Conservation (phyloP, 169 alveolate species). For the Eimeria sp. region DNA sequence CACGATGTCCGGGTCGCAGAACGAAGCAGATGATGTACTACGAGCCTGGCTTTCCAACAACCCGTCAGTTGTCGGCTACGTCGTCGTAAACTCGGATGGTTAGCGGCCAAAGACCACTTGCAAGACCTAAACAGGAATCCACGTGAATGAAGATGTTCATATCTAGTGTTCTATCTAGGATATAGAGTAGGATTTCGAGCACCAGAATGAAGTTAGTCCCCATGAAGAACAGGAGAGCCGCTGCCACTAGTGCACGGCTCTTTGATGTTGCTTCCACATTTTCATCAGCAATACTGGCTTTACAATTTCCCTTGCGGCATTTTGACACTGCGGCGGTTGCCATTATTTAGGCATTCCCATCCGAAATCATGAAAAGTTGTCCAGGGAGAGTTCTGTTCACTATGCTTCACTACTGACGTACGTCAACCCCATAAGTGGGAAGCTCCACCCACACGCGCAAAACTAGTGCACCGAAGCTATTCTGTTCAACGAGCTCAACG, state of each 20-base stretch:
- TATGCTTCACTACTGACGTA: constrained; percentile 83
- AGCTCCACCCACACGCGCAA: too few relatives aligned
- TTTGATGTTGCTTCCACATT: background rate
- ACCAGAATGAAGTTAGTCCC: background rate
- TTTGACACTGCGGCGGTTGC: background rate
- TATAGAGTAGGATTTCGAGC: background rate
- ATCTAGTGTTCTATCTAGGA: background rate
- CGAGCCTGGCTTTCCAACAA: constrained; percentile 78
- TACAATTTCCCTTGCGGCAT: background rate
- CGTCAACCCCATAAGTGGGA: background rate
- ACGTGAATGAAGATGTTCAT: background rate
- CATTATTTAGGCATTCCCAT: constrained; percentile 80
- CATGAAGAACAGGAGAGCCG: background rate
- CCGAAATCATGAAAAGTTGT: constrained; percentile 80
- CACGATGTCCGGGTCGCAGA: constrained; percentile 79
- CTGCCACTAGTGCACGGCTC: background rate
- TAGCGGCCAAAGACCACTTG: background rate
- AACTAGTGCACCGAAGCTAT: background rate
- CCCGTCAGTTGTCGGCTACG: constrained; percentile 83
- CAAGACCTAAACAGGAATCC: background rate
- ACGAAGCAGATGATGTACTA: constrained; percentile 81
- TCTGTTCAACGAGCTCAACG: background rate
- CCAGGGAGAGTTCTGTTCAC: constrained; percentile 83
- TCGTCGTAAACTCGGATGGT: constrained; percentile 84
- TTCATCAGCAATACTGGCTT: too few relatives aligned